A percentile compares a stretch with the other conserved stretches of the same genome.
Conservation (phyloP, 805 yeast species). For the Myxozyma neotropica region DNA sequence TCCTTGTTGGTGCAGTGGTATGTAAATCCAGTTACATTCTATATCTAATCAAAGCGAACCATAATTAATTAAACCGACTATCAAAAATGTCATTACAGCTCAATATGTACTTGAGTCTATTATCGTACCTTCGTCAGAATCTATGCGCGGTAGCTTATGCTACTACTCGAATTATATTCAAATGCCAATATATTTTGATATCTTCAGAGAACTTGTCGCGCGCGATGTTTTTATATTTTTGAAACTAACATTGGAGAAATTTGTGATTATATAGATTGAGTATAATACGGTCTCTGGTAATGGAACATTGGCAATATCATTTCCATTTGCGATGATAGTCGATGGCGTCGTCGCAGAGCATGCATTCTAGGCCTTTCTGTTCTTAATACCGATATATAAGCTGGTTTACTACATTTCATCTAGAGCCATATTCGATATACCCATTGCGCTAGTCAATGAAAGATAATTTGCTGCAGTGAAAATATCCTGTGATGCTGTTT, state of each 20-base stretch:
- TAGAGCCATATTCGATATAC: too few species aligned
- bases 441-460: too few species aligned
- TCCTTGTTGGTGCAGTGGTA: conserved; percentile 27
- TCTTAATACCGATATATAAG: too few species aligned
- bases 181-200: conserved; percentile 12
- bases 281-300: conserved; percentile 19
- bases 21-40: not conserved
- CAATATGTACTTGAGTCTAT: conserved; percentile 13
- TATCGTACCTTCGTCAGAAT: conserved; percentile 22
- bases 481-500: too few species aligned
- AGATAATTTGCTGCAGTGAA: too few species aligned
- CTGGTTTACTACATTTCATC: too few species aligned
- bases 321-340: conserved; percentile 23
- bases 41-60: not conserved
- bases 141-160: conserved; percentile 20
- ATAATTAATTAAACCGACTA: too few species aligned
- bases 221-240: too few species aligned
- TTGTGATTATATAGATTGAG: conserved; percentile 9
- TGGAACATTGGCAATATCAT: conserved; percentile 27
- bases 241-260: too few species aligned
- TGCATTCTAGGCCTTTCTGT: not conserved
- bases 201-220: conserved; percentile 27
- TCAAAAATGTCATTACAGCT: not conserved
- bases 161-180: conserved; percentile 15
- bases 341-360: conserved; percentile 16